Base-by-base conservation (phyloP, 371 early-diverging fungal species). In the Amoeboaphelidium occidentale region DNA sequence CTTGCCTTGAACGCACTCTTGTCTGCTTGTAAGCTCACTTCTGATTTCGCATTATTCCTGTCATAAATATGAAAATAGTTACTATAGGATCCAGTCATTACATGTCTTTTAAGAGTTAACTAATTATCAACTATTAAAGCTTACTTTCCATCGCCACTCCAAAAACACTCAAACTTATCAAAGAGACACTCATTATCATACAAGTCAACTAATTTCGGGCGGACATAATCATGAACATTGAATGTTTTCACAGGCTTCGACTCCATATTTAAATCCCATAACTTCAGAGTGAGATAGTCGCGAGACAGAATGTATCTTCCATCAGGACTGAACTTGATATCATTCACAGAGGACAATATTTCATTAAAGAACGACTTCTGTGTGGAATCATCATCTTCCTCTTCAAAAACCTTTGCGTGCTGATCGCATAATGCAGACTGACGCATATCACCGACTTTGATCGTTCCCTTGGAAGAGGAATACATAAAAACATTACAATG, bases 121-220 rank as follows among this genome's bases (percentile, higher is more conserved):
- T n/a, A n/a, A n/a, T n/a, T n/a, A n/a, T n/a, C n/a, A n/a, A n/a
- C 46, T 46, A 51, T 42, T 42, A 20, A 42, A 20, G 52, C 64
- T 47, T 61, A 74, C 69, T 57, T 57, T 53, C 88, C 90, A 58
- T 91, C 84, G 17, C 92, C 93, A 57, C 84, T 84, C 56, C 90
- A 84, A 45, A 75, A 84, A 68, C 91, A 89, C 63, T 94, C 97
- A 55, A 96, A 96, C 66, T 94, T 94, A 70, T 96, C 97, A 69
- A 96, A 96, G 58, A 96, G 93, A 66, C 87, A 90, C 62, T 96
- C 97, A 63, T 88, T 93, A 59, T 94, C 97, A 65, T 96, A 96
- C 42, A 94, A 67, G 55, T 96, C 97, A 63, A 93, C 93, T 28
- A 96, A 71, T 63, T 86, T 87, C 60, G 73, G 76, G 56, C 81